Evolutionary conservation across 2,329 filamentous ascomycete species (phyloP), one percentile per base, ranked within the genome.

Genomic region (Tolypocladium endophyticum): DNA sequence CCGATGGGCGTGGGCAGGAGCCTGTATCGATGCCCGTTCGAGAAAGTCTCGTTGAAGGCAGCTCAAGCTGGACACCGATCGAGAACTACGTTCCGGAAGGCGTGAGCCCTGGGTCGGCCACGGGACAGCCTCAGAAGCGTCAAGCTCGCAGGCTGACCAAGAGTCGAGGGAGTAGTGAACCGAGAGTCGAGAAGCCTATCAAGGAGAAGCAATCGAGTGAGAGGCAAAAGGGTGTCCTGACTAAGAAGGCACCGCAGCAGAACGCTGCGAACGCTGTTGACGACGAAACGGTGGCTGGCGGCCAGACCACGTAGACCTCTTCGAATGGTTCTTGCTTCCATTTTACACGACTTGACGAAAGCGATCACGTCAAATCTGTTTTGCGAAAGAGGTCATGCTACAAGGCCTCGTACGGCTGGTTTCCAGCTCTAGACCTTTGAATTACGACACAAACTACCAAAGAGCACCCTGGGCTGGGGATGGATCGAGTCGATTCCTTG

Each of bases 141-240:
- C 69, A 70, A 55, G 73, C 71, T 41, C 73, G 72, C 57, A 78
- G 78, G 64, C 67, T 79, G 39, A 74, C 70, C 25, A 80, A 79
- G 67, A 70, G 63, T 57, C 72, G 75, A 33, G 71, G 68, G 33
- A 74, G 65, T 61, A 76, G 70, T 64, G 75, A 76, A 38, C 65
- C 64, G 14, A 66, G 63, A 36, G 58, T 64, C 25, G 74, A 76
- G 57, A 73, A 68, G 59, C 55, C 64, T 43, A 35, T 60, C 35
- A 47, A 61, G n/a, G 61, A 58, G 30, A 53, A 35, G 30, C 30
- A 12, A 23, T 53, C 50, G 50, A 35, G 52, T 23, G 64, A 68
- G 30, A 64, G 59, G 55, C 62, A 70, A 1, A 73, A 71, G 59
- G 65, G 67, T 2, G 66, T 77, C 12, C 69, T 76, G 23, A 72